These are phyloP conservation scores for Leucoagaricus sp. DNA, from an alignment of 1,284 basidiomycete genomes.

Conservation along the genomic window DNA sequence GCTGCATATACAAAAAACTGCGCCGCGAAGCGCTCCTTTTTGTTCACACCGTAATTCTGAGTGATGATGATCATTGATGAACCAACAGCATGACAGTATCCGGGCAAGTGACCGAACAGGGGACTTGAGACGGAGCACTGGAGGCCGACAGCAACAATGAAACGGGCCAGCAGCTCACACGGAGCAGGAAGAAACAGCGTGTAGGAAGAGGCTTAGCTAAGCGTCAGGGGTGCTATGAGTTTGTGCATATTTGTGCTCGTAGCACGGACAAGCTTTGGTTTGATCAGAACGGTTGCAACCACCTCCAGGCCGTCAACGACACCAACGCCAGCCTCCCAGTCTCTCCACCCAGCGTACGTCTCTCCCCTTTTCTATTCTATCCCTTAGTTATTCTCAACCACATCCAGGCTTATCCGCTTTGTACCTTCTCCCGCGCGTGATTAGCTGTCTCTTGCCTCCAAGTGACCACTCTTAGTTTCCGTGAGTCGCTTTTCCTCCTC, in stretches of 20 bases:
- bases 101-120: neutral
- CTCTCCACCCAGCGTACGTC: conserved; percentile 4
- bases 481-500: conserved; percentile 5
- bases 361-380: neutral
- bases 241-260: conserved; percentile 30
- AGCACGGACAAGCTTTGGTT: conserved; percentile 29
- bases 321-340: conserved; percentile 24
- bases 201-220: conserved; percentile 21
- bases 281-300: conserved; percentile 43
- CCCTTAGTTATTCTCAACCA: neutral
- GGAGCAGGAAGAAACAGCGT: conserved; percentile 2
- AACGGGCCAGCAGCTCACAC: neutral
- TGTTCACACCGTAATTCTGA: neutral
- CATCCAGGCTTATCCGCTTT: conserved; percentile 13
- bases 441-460: neutral
- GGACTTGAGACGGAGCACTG: neutral
- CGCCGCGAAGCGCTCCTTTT: neutral
- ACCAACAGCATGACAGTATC: neutral
- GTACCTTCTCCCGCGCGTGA: neutral
- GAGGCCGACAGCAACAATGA: neutral
- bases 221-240: conserved; percentile 27
- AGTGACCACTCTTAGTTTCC: neutral
- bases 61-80: neutral
- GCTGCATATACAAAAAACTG: neutral
- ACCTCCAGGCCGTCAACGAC: conserved; percentile 38